These are phyloP conservation scores for Berkeleyomyces rouxiae DNA, from an alignment of 2,329 filamentous ascomycete species.

Conservation along the genomic window DNA sequence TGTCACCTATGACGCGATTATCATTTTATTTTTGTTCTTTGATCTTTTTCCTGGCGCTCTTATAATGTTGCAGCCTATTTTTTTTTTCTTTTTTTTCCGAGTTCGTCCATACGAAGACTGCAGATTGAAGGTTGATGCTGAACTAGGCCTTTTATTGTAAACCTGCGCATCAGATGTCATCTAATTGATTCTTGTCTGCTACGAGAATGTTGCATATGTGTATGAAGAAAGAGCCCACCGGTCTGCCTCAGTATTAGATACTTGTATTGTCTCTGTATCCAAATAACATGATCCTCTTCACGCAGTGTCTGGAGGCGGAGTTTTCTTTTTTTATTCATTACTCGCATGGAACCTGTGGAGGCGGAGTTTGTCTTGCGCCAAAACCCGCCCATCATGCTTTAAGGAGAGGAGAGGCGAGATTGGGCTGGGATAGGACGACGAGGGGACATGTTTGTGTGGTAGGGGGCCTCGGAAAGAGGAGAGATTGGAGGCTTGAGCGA, in stretches of 20 bases:
- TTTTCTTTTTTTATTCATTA: no score
- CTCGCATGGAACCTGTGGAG: no score
- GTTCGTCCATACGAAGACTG: not conserved
- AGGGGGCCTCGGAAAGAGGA: no score
- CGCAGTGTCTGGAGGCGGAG: not conserved
- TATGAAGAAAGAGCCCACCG: no score
- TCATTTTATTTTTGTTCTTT: not conserved
- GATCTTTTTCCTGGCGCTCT: slow-evolving; percentile 2
- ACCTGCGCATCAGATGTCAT: not conserved
- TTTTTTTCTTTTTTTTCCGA: not conserved
- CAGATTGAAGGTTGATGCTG: not conserved
- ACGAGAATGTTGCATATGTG: no score
- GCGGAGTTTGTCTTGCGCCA: not conserved
- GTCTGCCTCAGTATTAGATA: no score
- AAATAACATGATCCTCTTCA: not conserved
- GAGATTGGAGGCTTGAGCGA: no score
- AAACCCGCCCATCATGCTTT: not conserved
- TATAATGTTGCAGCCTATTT: not conserved
- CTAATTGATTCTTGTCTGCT: no score
- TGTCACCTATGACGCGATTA: not conserved
- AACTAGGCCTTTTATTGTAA: not conserved
- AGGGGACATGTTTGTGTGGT: no score
- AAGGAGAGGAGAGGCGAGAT: not conserved
- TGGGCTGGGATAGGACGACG: not conserved
- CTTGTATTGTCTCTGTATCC: no score